Evolutionary conservation across 345 rosid genomes (phyloP), one percentile per base, ranked within the genome.

Genomic region (Salix udensis): DNA sequence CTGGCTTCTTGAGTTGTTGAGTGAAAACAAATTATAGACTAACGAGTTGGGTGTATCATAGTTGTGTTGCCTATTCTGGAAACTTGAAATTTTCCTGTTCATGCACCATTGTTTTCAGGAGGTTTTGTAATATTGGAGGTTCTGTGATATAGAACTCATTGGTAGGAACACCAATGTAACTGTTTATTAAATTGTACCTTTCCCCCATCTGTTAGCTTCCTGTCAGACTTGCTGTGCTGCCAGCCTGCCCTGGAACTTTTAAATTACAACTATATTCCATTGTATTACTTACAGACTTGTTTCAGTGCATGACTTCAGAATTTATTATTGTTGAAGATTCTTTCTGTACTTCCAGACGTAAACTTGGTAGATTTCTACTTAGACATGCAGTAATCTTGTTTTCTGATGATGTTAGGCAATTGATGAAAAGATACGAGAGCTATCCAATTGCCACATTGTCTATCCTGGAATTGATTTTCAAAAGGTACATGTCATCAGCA

Each of bases 381-480:
- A 58, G 53, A 74, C 53, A 61, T 40, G 9, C 6, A 16, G 21
- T 79, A 19, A 71, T 9, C 65, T 78, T 77, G 64, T 74, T 19
- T 66, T 79, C 67, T 81, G 64, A 70, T 40, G 73, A 72, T 80
- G 65, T 26, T 86, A 96, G 99, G 99, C 97, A 71, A 92, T 96
- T 75, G 96, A 91, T 87, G 97, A 94, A 85, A 92, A 91, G 90
- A 96, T 96, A 80, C 87, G 91, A 86, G 97, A 94, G 84, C 91
- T 96, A 74, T 94, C 98, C 23, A 89, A 90, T 79, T 92, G 98
- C 82, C 99, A 96, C 79, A 85, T 82, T 76, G 89, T 96, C 76
- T 88, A 96, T 71, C 75, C 81, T 31, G 97, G 89, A 68, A 77
- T 89, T 76, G 92, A 92, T 73, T 94, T 92, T 79, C 94, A 82